phyloP scores from a whole-genome alignment of 2,329 filamentous ascomycete species.

The Clonostachys solani region DNA sequence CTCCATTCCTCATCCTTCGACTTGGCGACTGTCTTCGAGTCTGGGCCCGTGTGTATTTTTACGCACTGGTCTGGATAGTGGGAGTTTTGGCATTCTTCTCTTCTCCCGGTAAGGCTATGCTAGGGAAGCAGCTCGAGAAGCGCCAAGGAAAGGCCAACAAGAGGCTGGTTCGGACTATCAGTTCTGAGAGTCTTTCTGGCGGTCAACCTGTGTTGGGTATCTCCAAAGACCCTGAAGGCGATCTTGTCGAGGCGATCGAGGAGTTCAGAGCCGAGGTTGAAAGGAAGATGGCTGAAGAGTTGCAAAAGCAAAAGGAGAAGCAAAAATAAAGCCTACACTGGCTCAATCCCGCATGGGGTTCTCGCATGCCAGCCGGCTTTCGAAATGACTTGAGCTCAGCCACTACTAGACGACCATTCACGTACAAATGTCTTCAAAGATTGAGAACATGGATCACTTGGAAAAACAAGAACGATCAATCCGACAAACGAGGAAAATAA shows the following conservation, averaged over 20 bases:
- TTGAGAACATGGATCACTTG: too few species aligned
- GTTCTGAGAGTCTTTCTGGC: conserved; percentile 51
- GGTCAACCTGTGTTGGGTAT: conserved; percentile 70
- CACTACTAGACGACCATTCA: too few species aligned
- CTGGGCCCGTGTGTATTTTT: conserved; percentile 89
- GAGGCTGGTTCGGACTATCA: conserved; percentile 43
- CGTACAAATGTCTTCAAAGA: too few species aligned
- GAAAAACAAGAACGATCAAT: too few species aligned
- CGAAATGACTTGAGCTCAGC: too few species aligned
- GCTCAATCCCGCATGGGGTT: background rate
- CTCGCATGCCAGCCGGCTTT: too few species aligned
- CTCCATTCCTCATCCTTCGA: conserved; percentile 80
- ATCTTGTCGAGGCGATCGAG: conserved; percentile 72
- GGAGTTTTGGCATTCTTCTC: conserved; percentile 71
- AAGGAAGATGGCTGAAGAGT: conserved; percentile 51
- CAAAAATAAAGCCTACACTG: background rate
- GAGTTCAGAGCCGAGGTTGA: conserved; percentile 58
- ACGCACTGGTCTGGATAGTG: conserved; percentile 65
- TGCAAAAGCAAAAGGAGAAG: conserved; percentile 20
- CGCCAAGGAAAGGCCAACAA: conserved; percentile 43
- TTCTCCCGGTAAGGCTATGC: conserved; percentile 64
- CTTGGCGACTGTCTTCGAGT: conserved; percentile 67
- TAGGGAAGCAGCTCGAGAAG: conserved; percentile 55
- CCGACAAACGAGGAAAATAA: background rate
- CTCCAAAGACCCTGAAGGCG: conserved; percentile 68